Evolutionary conservation across 2,329 filamentous ascomycete genomes (phyloP), one percentile per base, ranked within the genome.

Genomic region (Dactylellina sp.): DNA sequence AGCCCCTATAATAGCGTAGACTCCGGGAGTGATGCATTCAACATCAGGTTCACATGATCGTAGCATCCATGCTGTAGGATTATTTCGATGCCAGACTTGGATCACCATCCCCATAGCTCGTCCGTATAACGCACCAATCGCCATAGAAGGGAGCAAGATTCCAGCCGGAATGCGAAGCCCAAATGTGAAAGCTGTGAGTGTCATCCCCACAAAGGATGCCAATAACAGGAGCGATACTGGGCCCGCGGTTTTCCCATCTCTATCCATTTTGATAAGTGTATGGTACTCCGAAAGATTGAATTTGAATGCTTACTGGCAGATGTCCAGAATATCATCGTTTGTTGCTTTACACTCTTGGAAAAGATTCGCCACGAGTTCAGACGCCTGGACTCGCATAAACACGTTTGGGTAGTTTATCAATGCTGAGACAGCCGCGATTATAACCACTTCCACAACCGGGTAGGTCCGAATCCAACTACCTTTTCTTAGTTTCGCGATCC

Each of bases 1-100:
- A 0, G 95, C 95, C 35, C 95, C 95, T 75, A 99, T 91, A 78
- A 99, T 96, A 75, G 95, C 95, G 80, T 99, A 99, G 0, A 94
- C 96, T 12, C 94, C 95, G 0, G 95, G 94, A 0, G 91, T 97
- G 56, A 99, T 89, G 82, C 95, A 99, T 6, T 89, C 88, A 42
- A 91, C 84, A 81, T 97, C 94, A 2, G 92, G 91, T 77, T 93
- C 89, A 83, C 95, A 99, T 42, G 88, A 88, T 46, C 84, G 82
- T 80, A 98, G 97, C 46, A 90, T 82, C 79, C 96, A 86, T 78
- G 91, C 91, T n/a, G 82, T 83, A 0, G 93, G 91, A 81, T 92
- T 89, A 74, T 89, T 88, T 77, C 87, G 85, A 78, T 97, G 93
- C 88, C 92, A 92, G 40, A 96, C 91, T 81, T 96, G 90, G 82